Evolutionary conservation across 495 filamentous ascomycete species (phyloP), one percentile per base, ranked within the genome.

Genomic region (Xanthoparmelia taractica): DNA sequence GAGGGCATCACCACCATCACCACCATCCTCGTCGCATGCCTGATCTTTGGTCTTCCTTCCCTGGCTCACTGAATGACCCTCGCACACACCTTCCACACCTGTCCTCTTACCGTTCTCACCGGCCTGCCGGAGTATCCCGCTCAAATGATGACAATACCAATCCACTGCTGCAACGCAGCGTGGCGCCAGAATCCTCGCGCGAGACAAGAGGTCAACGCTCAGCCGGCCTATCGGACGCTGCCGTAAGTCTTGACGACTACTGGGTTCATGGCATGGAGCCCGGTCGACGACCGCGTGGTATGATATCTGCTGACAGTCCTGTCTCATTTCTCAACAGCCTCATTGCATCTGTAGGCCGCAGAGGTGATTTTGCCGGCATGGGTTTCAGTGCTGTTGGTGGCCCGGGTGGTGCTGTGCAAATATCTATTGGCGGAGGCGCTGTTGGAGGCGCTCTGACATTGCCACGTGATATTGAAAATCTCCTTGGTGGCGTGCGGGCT

Each of bases 101-200:
- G 38, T 78, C 78, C 48, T 74, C 78, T 31, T 83, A 83, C 69
- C 77, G 82, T 60, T 77, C 84, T 57, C 80, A 84, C 66, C 74
- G 83, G 47, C 77, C 74, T 47, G 76, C 81, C 50, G 71, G 75
- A 23, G 74, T 73, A 7, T 67, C 77, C 34, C 81, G 84, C 31
- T 74, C 74, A 18, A 80, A 79, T 48, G 90, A 96, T 68, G 91
- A 96, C 68, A 90, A 90, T 23, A 79, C 81, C 6, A 96, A 96
- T 69, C 92, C 92, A 57, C 78, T 96, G 18, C 82, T 91, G 6
- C 65, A 64, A 18, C 63, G 79, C 13, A 70, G 68, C 40, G 80
- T 78, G 48, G 74, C 76, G 41, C 69, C 72, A 15, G 69, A 71
- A 36, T 11, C 36, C 20, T 58, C 55, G 18, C 61, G 61, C 56